Evolutionary conservation across 2,329 filamentous ascomycete species (phyloP).

Genomic region (Hortaea sp.): DNA sequence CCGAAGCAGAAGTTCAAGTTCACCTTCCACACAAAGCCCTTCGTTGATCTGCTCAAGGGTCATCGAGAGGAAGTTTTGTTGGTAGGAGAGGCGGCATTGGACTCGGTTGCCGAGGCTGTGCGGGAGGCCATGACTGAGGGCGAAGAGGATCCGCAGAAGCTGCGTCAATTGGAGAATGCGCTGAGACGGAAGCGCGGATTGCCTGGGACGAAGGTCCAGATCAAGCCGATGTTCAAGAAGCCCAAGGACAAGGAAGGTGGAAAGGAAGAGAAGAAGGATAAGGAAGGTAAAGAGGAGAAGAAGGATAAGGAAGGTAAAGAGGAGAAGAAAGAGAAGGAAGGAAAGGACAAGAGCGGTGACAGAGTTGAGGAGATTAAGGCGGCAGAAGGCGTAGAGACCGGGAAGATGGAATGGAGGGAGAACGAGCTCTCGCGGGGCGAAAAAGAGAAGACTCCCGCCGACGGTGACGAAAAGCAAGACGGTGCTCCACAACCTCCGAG

Average conservation of each 20-base stretch:
- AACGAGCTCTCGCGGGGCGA: conserved; percentile 19
- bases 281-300: conserved; percentile 5
- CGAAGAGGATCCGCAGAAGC: conserved; percentile 75
- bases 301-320: neutral
- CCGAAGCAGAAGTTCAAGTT: conserved; percentile 99
- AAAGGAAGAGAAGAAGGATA: conserved; percentile 8
- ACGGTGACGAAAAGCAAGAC: conserved; percentile 18
- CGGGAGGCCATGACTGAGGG: conserved; percentile 67
- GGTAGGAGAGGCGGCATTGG: conserved; percentile 79
- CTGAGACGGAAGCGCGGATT: conserved; percentile 86
- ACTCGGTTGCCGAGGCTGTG: conserved; percentile 82
- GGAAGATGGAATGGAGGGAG: conserved; percentile 2
- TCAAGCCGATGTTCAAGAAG: conserved; percentile 98
- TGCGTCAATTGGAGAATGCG: conserved; percentile 76
- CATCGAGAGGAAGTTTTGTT: conserved; percentile 94
- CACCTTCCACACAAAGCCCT: conserved; percentile 93
- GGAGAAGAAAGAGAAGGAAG: conserved; percentile 2
- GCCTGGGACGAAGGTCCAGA: conserved; percentile 95
- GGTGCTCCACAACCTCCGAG: neutral
- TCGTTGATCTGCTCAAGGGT: conserved; percentile 86
- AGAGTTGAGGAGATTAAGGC: conserved; percentile 4
- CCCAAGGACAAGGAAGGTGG: conserved; percentile 39
- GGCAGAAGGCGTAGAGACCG: conserved; percentile 1
- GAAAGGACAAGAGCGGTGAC: neutral
- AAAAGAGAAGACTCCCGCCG: conserved; percentile 2